Base-by-base conservation (phyloP, 108 stramenopile genomes). In the Stephanodiscus triporus region DNA sequence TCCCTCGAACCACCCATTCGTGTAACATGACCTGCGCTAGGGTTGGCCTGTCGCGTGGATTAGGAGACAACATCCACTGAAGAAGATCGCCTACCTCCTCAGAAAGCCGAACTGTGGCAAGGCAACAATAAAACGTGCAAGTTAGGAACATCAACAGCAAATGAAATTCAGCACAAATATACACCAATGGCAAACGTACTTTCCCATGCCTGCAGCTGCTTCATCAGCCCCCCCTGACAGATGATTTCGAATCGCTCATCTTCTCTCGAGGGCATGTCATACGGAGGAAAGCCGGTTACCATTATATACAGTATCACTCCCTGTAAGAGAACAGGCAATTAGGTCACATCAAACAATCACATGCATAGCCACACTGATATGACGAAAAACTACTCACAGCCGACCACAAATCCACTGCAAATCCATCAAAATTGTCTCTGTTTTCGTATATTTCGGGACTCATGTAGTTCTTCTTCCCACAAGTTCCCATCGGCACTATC, bases 401-500 rank as follows among this genome's bases (percentile, higher is more conserved):
- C 16, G 97, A 91, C 97, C 97, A 98, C 43, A 98, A 74, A 77
- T 98, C 97, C 36, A 96, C 89, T 0, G 96, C 87, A 75, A 97
- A 96, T 20, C 96, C 96, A 82, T 98, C 92, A 77, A 97, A 96
- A 27, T 81, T 63, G 14, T 73, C 72, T 9, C 53, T 62, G 68
- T 94, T 94, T 11, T 80, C 80, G 75, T 78, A 93, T 11, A 98
- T 86, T 70, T 97, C 96, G 0, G 97, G 97, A 23, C 94, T 89
- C 95, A 98, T 97, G 74, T 98, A 98, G 63, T 97, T 97, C 43
- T 82, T 91, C 76, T 98, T 98, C 14, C 97, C 97, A 85, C 96
- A 97, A 17, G 86, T 87, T 30, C 94, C 93, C 74, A 89, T 91
- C 20, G 91, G 91, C 57, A 73, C 85, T 38, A 97, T 89, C 27